These are phyloP conservation scores for Cladorrhinum samala DNA, from an alignment of 495 filamentous ascomycete species.

Conservation along the genomic window DNA sequence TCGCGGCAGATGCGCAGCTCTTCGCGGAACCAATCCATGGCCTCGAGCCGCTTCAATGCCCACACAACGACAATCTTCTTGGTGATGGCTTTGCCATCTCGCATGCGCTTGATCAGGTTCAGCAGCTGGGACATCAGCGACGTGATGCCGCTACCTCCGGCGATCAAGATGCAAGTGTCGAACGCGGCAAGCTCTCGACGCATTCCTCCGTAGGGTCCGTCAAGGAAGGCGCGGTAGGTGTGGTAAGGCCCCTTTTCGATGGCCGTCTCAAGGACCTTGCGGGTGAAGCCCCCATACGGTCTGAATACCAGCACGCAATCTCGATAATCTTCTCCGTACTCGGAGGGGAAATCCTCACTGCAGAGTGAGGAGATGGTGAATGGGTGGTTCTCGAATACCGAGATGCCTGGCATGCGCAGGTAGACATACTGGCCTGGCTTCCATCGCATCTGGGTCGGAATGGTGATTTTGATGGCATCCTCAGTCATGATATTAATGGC, in stretches of 20 bases:
- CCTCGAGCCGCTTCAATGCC: slow-evolving; percentile 82
- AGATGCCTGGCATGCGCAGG: slow-evolving; percentile 85
- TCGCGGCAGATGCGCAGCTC: slow-evolving; percentile 86
- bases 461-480: slow-evolving; percentile 86
- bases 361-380: slow-evolving; percentile 91
- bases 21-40: slow-evolving; percentile 97
- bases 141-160: slow-evolving; percentile 91
- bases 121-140: slow-evolving; percentile 85
- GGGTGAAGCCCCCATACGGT: slow-evolving; percentile 84
- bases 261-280: slow-evolving; percentile 68
- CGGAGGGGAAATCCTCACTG: slow-evolving; percentile 77
- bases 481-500: slow-evolving; percentile 82
- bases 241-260: slow-evolving; percentile 75
- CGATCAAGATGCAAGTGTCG: slow-evolving; percentile 86
- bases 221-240: slow-evolving; percentile 83
- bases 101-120: slow-evolving; percentile 89
- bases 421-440: slow-evolving; percentile 93
- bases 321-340: slow-evolving; percentile 76
- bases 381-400: slow-evolving; percentile 84
- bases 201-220: slow-evolving; percentile 94
- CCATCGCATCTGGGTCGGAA: slow-evolving; percentile 90
- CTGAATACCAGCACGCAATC: slow-evolving; percentile 89
- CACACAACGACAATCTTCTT: slow-evolving; percentile 85
- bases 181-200: slow-evolving; percentile 85
- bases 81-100: slow-evolving; percentile 86